Percentiles rank a stretch among this genome's conserved stretches.
These are phyloP conservation scores for Silene noctiflora DNA, from an alignment of 179 eudicot genomes.

Conservation along the genomic window DNA sequence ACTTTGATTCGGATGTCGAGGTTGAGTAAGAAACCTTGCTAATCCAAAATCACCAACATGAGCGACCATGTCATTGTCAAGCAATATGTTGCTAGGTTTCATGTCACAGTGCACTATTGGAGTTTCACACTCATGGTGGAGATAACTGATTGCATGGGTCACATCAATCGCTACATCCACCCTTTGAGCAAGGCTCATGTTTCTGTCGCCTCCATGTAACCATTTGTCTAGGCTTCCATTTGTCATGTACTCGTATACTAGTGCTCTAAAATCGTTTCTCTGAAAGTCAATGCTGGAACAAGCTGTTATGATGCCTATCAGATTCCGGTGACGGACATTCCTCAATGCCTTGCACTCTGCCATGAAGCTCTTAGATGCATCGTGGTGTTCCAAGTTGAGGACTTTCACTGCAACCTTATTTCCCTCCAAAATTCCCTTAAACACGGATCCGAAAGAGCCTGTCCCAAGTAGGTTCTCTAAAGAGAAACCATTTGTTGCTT, in stretches of 20 bases:
- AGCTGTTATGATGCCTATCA: conserved; percentile 11
- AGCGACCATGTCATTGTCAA: conserved; percentile 7
- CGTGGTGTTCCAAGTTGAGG: not conserved
- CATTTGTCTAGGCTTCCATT: conserved; percentile 26
- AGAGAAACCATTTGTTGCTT: conserved; percentile 1
- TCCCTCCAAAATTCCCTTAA: not conserved
- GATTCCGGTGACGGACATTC: conserved; percentile 20
- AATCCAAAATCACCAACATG: conserved; percentile 24
- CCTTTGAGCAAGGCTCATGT: conserved; percentile 8
- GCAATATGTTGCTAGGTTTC: conserved; percentile 9
- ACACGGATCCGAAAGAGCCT: conserved; percentile 12
- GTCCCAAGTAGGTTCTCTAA: not conserved
- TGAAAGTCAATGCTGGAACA: conserved; percentile 24
- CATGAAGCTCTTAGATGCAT: conserved; percentile 18
- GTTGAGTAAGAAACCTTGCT: conserved; percentile 14
- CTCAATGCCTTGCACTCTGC: conserved; percentile 7
- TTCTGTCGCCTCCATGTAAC: not conserved
- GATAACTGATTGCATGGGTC: conserved; percentile 11
- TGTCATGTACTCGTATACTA: conserved; percentile 29
- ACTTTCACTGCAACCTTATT: not conserved
- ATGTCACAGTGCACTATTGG: conserved; percentile 25
- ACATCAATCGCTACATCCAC: conserved; percentile 9
- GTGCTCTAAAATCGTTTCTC: conserved; percentile 8
- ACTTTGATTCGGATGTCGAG: no score
- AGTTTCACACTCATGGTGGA: conserved; percentile 13